Evolutionary conservation across 2,329 filamentous ascomycete genomes (phyloP), one percentile per base, ranked within the genome.

Genomic region (Chaetothyriales sp.): DNA sequence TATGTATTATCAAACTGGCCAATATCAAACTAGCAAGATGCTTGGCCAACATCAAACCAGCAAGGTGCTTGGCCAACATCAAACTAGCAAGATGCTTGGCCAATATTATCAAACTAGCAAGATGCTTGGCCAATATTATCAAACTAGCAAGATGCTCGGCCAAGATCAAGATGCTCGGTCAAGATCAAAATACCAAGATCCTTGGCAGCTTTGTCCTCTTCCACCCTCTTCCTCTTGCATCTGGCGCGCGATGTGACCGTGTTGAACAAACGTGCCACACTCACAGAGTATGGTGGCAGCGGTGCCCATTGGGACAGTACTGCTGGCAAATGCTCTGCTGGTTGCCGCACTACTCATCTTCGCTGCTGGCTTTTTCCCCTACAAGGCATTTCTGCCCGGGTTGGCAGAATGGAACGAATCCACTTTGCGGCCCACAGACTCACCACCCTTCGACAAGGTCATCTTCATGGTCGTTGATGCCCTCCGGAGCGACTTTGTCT

Each of bases 391-490:
- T 59, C 76, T 98, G 47, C 82, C 89, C 9, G 92, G 92, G 3
- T 72, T 95, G 46, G 89, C 92, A 8, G 72, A 77, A 56, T 85
- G 68, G 57, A 51, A 57, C 18, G 18, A 45, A 4, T 46, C 47
- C 18, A 60, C 64, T 25, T 57, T 82, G 67, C 28, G 45, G 7
- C 29, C 25, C 3, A 18, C 48, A 18, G 44, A 49, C 44, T 20
- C 51, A 37, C 44, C 54, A 6, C 81, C 85, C 0, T 98, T 98
- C 67, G 82, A 97, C 68, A 89, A 84, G 63, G 74, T 97, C 50
- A 75, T 98, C 50, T 95, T 98, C 67, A 97, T 98, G 90, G 89
- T 98, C 5, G 85, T 98, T 25, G 92, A 98, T 77, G 90, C 92
- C 20, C 69, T 98, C 66, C 78, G 89, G 68, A 94, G 86, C 86